A percentile compares a stretch with the other conserved stretches of the same genome.
phyloP scores from a whole-genome alignment of 345 rosid genomes.

The Conringia planisiliqua region DNA sequence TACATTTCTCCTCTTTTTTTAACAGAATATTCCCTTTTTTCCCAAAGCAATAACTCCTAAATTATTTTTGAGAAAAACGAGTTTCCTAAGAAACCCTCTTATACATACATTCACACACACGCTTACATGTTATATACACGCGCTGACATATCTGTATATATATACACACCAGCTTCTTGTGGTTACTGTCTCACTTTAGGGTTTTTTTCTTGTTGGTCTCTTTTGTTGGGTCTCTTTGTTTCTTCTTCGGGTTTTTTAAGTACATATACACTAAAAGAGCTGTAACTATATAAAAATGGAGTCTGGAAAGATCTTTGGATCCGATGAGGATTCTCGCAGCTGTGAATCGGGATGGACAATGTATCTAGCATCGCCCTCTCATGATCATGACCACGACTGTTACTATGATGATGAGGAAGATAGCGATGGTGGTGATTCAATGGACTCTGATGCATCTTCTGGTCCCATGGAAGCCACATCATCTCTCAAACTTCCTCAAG shows the following conservation, averaged over 20 bases:
- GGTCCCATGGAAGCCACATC: constrained; percentile 44
- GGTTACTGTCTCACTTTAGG: constrained; percentile 35
- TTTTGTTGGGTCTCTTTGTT: constrained; percentile 19
- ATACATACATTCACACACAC: constrained; percentile 10
- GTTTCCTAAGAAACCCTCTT: background rate
- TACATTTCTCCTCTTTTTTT: background rate
- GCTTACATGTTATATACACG: constrained; percentile 4
- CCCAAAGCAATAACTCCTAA: background rate
- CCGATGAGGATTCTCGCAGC: constrained; percentile 41
- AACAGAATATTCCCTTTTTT: constrained; percentile 7
- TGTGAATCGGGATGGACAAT: constrained; percentile 70
- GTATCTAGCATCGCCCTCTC: constrained; percentile 48
- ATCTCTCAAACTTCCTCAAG: constrained; percentile 15
- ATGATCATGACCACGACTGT: constrained; percentile 23
- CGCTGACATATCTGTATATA: background rate
- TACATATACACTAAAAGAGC: background rate
- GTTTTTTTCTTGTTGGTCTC: constrained; percentile 13
- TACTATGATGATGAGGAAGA: constrained; percentile 19
- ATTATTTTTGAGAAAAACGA: background rate
- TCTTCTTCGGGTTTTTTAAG: background rate
- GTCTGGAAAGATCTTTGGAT: constrained; percentile 38
- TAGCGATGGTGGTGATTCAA: constrained; percentile 49
- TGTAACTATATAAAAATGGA: constrained; percentile 38
- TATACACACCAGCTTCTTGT: constrained; percentile 6
- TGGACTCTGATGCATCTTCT: constrained; percentile 82